Percentiles rank a stretch among this genome's conserved stretches.
Evolutionary conservation across 1,284 basidiomycete genomes (phyloP).

Genomic region (Phylloboletellus chloephorus): DNA sequence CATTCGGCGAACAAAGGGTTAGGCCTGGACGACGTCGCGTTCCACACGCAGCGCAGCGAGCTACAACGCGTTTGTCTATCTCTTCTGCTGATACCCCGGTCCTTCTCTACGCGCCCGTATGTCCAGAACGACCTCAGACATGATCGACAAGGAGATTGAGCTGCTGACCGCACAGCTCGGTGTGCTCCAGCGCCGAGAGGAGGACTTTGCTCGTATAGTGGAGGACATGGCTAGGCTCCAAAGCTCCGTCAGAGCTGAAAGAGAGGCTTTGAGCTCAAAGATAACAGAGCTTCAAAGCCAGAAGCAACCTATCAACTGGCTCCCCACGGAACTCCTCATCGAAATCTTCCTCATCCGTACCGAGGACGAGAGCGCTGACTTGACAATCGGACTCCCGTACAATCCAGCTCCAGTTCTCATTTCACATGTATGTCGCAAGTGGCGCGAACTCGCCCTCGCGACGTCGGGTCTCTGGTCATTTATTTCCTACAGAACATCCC

Average conservation of each 20-base stretch:
- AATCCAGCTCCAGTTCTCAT: slow-evolving; percentile 35
- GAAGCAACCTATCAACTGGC: slow-evolving; percentile 43
- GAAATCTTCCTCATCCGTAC: slow-evolving; percentile 37
- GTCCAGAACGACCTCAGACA: slow-evolving; percentile 17
- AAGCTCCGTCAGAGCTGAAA: slow-evolving; percentile 33
- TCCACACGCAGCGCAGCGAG: slow-evolving; percentile 6
- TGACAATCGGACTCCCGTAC: slow-evolving; percentile 17
- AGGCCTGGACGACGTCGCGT: neutral
- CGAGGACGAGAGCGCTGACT: slow-evolving; percentile 20
- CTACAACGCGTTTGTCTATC: slow-evolving; percentile 1
- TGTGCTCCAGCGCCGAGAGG: slow-evolving; percentile 34
- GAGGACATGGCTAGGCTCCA: slow-evolving; percentile 37
- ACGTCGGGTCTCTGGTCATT: slow-evolving; percentile 42
- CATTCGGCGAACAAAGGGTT: too few relatives aligned
- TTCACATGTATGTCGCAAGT: slow-evolving; percentile 44
- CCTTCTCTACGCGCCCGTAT: slow-evolving; percentile 12
- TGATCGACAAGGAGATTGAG: slow-evolving; percentile 34
- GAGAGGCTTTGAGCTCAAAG: slow-evolving; percentile 25
- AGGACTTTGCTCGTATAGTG: slow-evolving; percentile 36
- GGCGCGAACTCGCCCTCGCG: slow-evolving; percentile 40
- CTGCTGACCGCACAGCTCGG: slow-evolving; percentile 36
- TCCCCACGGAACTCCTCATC: slow-evolving; percentile 45
- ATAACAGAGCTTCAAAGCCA: slow-evolving; percentile 34
- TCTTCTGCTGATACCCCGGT: neutral
- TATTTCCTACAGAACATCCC: slow-evolving; percentile 30